phyloP scores from a whole-genome alignment of 2,329 filamentous ascomycete genomes.

The Beauveria australis region DNA sequence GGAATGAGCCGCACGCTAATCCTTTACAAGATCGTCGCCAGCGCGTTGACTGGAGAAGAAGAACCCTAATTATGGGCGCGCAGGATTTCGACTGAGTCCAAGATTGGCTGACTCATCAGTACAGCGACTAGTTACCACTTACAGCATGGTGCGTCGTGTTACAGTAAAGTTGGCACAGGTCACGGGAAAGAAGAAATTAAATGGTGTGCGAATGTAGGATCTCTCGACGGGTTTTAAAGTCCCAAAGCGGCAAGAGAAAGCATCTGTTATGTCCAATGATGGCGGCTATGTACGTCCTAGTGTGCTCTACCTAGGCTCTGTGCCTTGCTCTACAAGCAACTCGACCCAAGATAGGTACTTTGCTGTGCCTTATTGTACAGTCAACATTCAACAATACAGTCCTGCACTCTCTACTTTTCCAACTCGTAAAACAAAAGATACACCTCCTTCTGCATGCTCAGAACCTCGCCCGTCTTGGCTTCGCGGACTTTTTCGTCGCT shows the following conservation, averaged over 20 bases:
- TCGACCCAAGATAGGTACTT: background rate
- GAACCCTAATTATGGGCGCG: background rate
- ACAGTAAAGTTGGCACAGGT: background rate
- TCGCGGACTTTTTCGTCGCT: conserved; percentile 96
- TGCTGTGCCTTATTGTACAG: background rate
- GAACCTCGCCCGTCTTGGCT: conserved; percentile 81
- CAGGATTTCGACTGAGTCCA: background rate
- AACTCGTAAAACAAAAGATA: conserved; percentile 96
- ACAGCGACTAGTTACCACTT: background rate
- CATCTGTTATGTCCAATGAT: background rate
- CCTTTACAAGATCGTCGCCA: background rate
- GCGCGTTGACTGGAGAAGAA: background rate
- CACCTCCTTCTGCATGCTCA: conserved; percentile 91
- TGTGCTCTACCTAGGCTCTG: background rate
- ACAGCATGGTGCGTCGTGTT: too few species aligned
- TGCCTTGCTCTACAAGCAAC: background rate
- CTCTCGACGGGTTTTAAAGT: too few species aligned
- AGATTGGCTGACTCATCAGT: conserved; percentile 5
- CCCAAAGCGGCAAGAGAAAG: background rate
- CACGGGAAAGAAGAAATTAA: too few species aligned
- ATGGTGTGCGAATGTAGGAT: too few species aligned
- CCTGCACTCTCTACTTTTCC: conserved; percentile 37
- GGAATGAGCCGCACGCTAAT: background rate
- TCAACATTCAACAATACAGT: background rate
- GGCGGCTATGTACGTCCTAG: conserved; percentile 1